Percentiles rank a stretch among this genome's conserved stretches.
phyloP scores from a whole-genome alignment of 768 basidiomycete genomes.

The Mrakia gelida region DNA sequence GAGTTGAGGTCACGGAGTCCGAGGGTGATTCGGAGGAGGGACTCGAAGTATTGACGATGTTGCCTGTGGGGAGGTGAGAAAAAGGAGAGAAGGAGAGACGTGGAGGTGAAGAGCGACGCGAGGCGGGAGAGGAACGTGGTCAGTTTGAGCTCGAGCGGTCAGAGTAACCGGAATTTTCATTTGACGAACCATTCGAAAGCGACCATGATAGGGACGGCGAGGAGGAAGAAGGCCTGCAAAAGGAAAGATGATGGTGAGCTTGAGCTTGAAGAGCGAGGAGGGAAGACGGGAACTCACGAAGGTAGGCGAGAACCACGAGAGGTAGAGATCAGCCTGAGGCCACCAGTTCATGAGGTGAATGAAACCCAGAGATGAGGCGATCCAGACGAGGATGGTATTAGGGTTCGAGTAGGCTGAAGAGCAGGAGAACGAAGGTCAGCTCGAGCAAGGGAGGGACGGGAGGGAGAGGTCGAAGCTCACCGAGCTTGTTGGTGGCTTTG shows the following conservation, averaged over 20 bases:
- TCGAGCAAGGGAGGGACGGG: neutral
- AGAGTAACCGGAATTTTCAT: neutral
- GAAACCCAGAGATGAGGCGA: neutral
- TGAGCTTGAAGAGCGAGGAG: too few relatives aligned
- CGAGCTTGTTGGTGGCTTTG: constrained; percentile 11
- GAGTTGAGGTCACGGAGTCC: constrained; percentile 5
- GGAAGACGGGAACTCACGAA: constrained; percentile 6
- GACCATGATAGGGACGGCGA: constrained; percentile 22
- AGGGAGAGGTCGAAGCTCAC: neutral
- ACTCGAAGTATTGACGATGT: constrained; percentile 15
- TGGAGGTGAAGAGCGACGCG: neutral
- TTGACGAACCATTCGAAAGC: constrained; percentile 9
- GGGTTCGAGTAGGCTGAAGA: constrained; percentile 19
- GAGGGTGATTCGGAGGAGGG: constrained; percentile 17
- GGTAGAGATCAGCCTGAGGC: neutral
- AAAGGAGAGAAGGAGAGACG: neutral
- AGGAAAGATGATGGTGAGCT: neutral
- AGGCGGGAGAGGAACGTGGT: neutral
- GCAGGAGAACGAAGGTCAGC: neutral
- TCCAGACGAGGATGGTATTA: neutral
- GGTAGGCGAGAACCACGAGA: constrained; percentile 8
- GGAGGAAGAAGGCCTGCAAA: constrained; percentile 13
- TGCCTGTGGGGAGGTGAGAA: neutral
- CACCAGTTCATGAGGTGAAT: constrained; percentile 8
- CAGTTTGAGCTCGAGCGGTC: neutral